Evolutionary conservation across 108 stramenopile genomes (phyloP), one percentile per base, ranked within the genome.

Genomic region (Nitzschia inconspicua): DNA sequence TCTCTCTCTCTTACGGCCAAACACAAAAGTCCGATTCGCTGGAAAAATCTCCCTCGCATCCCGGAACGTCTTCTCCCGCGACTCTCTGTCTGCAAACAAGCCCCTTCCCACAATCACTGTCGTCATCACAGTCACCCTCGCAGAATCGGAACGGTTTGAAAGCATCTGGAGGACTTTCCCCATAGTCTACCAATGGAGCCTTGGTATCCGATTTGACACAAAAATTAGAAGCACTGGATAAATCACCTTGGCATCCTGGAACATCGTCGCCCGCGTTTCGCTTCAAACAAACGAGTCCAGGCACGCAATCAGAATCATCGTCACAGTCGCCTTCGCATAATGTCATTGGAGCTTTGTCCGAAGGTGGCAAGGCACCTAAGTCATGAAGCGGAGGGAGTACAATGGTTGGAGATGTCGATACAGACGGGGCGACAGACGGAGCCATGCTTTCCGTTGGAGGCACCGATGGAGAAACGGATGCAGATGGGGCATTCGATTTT

Each of bases 81-180:
- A 35, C 32, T 16, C 68, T 41, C 44, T 69, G 68, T 31, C 32
- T 40, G 32, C 69, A 70, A 0, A 70, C 37, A 34, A 70, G 42
- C 30, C 30, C 62, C 6, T 27, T 53, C 16, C 18, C 51, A 30
- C 72, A 73, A 41, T 73, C 66, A 18, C 29, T 24, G 52, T 73
- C 54, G 6, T 8, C 31, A 63, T 73, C 72, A 48, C 72, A 73
- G 46, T 73, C 72, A 9, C 72, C 72, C 48, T 73, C 66, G 28
- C 71, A 72, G 9, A 60, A 1, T 23, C 60, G 37, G 14, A 39
- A 14, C 14, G 37, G 37, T 14, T 14, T 14, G 14, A 14, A 39
- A 39, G 11, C 13, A 39, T 39, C 37, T 14, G 37, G 37, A 39
- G 37, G 37, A 39, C 13, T 10, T 14, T 39, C 37, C 11, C 37